Evolutionary conservation across 2,329 filamentous ascomycete genomes (phyloP), one percentile per base, ranked within the genome.

Genomic region (Colletotrichum sp.): DNA sequence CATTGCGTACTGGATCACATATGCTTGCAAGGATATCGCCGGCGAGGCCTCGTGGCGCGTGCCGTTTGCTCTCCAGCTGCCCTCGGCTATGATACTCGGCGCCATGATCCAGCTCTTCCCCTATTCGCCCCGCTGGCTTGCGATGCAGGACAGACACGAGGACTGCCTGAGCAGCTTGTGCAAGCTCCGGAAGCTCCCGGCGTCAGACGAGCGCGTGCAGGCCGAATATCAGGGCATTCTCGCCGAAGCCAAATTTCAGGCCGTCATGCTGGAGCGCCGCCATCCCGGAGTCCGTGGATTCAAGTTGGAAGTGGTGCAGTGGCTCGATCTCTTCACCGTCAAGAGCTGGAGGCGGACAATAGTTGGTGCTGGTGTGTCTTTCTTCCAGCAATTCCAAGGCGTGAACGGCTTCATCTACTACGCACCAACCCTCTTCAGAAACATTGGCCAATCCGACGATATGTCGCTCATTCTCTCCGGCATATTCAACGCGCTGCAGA

Each of bases 1-100:
- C 4, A 82, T 90, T 32, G 86, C 88, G 3, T 92, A 87, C 79
- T 91, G 87, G 87, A 89, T 89, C 43, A 89, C 88, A 0, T 92
- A 90, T 73, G 90, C 86, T 2, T 90, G 88, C 1, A 82, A 84
- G 7, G 83, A 85, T 75, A 85, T 89, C 60, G 74, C 81, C 1
- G 80, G 84, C 43, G 84, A 87, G 78, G 84, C 83, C 80, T 80
- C 84, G 4, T 89, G 86, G 79, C 84, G 87, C 9, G 82, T 90
- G 0, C 88, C 88, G 0, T 88, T 89, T 74, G 82, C 85, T 2
- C 81, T 89, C 5, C 88, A 90, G 75, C 86, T 87, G 71, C 78
- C 87, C 7, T 83, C 84, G 10, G 85, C 85, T 6, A 78, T 85
- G 5, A 78, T 84, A 69, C 79, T 87, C 32, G 82, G 85, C 64